phyloP scores from a whole-genome alignment of 768 basidiomycete species.

The Phallus indusiatus region DNA sequence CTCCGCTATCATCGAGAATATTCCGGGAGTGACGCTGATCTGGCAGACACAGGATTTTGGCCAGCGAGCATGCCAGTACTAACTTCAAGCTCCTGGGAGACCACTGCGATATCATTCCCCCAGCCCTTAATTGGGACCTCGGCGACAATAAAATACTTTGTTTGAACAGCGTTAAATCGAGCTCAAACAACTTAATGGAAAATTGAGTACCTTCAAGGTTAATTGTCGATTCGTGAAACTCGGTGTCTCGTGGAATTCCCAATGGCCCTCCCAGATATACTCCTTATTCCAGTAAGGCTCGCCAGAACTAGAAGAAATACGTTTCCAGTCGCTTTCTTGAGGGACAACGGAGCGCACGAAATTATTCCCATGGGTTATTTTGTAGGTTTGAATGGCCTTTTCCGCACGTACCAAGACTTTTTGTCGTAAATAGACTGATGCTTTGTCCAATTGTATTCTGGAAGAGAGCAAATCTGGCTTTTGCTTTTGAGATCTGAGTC shows the following conservation, averaged over 20 bases:
- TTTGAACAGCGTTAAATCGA: neutral
- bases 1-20: neutral
- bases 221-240: slow-evolving; percentile 1
- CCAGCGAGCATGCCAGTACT: neutral
- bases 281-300: neutral
- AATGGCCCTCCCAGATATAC: neutral
- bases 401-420: neutral
- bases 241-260: slow-evolving; percentile 1
- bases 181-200: neutral
- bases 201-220: neutral
- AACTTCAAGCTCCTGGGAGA: neutral
- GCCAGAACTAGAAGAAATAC: neutral
- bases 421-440: neutral
- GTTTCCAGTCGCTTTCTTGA: neutral
- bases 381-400: neutral
- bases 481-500: neutral
- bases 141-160: slow-evolving; percentile 1
- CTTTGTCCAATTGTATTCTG: neutral
- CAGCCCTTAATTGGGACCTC: slow-evolving; percentile 3
- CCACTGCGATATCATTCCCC: slow-evolving; percentile 1
- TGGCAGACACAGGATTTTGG: neutral
- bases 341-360: neutral
- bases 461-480: neutral
- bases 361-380: neutral
- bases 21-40: neutral